Evolutionary conservation across 495 filamentous ascomycete species (phyloP).

Genomic region (Pyrenula massariospora): DNA sequence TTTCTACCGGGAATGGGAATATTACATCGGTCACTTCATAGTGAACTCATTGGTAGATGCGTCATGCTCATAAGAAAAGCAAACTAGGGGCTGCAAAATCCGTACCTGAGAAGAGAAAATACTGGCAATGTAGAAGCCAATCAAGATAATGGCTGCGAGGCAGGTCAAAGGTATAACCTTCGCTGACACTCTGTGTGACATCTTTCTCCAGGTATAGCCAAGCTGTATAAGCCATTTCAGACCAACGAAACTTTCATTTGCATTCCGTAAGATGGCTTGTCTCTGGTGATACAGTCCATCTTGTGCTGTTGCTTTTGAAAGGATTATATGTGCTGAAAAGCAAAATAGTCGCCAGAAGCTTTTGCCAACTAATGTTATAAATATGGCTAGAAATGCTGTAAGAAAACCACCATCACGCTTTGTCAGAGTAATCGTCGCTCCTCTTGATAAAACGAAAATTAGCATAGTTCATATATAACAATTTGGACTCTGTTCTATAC

Average conservation of each 20-base stretch:
- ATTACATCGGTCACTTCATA: background rate
- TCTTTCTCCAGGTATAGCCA: background rate
- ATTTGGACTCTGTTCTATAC: background rate
- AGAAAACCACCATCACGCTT: constrained; percentile 3
- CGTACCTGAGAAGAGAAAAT: constrained; percentile 7
- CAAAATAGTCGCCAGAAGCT: constrained; percentile 10
- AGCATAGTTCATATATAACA: background rate
- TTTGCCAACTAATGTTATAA: constrained; percentile 4
- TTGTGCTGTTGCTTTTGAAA: constrained; percentile 1
- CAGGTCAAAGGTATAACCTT: background rate
- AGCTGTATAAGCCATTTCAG: background rate
- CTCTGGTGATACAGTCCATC: constrained; percentile 1
- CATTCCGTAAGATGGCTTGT: constrained; percentile 8
- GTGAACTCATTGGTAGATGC: background rate
- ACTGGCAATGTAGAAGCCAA: constrained; percentile 3
- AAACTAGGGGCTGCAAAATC: background rate
- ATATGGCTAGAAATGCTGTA: constrained; percentile 12
- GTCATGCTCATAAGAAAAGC: background rate
- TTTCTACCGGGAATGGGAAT: background rate
- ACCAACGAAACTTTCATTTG: background rate
- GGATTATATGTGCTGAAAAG: background rate
- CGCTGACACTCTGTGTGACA: background rate
- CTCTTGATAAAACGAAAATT: background rate
- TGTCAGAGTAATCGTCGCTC: constrained; percentile 7
- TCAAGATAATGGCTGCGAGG: background rate